phyloP scores from a whole-genome alignment of 345 rosid genomes.

The Citrus glauca region DNA sequence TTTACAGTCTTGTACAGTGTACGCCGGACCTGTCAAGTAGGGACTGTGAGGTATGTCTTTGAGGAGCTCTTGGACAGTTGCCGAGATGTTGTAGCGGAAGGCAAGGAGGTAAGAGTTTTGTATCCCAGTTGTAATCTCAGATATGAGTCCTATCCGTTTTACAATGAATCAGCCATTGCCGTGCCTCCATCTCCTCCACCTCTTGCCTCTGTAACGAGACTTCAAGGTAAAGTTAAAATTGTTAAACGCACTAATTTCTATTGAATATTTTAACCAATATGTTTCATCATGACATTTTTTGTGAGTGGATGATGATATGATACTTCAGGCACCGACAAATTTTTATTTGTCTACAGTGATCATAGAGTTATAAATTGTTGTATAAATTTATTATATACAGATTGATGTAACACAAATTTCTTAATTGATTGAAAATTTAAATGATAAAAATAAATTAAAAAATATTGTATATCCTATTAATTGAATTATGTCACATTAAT shows the following conservation, averaged over 20 bases:
- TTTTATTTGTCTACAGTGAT: too few relatives aligned
- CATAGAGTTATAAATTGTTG: too few relatives aligned
- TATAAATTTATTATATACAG: too few relatives aligned
- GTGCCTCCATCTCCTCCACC: slow-evolving; percentile 5
- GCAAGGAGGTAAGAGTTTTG: slow-evolving; percentile 26
- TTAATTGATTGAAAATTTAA: too few relatives aligned
- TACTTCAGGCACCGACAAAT: too few relatives aligned
- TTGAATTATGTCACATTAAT: too few relatives aligned
- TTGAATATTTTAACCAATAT: too few relatives aligned
- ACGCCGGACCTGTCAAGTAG: slow-evolving; percentile 31
- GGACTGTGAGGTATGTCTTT: slow-evolving; percentile 19
- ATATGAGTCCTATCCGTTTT: slow-evolving; percentile 27
- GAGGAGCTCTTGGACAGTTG: neutral
- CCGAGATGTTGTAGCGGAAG: slow-evolving; percentile 6
- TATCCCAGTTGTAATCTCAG: slow-evolving; percentile 33
- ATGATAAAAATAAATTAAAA: too few relatives aligned
- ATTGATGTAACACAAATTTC: too few relatives aligned
- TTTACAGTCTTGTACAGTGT: slow-evolving; percentile 52
- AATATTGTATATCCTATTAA: too few relatives aligned
- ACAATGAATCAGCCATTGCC: neutral
- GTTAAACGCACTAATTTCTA: neutral
- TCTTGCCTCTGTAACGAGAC: slow-evolving; percentile 1
- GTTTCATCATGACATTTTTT: too few relatives aligned
- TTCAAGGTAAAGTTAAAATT: neutral
- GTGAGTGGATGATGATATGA: too few relatives aligned